A percentile compares a stretch with the other conserved stretches of the same genome.
These are phyloP conservation scores for Flaveria floridana DNA, from an alignment of 140 eudicot genomes.

Conservation along the genomic window DNA sequence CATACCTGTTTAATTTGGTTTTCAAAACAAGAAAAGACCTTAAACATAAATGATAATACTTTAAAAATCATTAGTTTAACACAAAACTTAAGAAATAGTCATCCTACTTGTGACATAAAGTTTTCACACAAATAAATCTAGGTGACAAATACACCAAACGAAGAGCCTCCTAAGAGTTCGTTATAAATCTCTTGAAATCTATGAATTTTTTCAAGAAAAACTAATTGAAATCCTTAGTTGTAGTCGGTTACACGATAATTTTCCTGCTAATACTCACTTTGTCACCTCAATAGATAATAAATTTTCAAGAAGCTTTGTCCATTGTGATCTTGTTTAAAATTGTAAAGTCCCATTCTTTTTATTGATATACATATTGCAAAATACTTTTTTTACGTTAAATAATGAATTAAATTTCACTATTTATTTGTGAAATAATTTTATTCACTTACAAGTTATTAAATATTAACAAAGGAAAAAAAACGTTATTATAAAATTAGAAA, in stretches of 20 bases:
- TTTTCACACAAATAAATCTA: not conserved
- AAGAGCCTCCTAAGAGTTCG: not conserved
- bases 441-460: no score
- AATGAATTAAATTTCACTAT: not conserved
- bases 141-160: not conserved
- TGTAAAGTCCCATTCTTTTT: not conserved
- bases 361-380: not conserved
- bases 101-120: not conserved
- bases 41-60: not conserved
- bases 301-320: not conserved
- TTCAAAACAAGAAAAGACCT: not conserved
- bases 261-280: not conserved
- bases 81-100: not conserved
- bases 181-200: no score
- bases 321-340: not conserved
- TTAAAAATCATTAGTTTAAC: no score
- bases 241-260: no score
- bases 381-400: not conserved
- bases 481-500: no score
- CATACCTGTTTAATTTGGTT: not conserved
- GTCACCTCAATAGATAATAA: not conserved
- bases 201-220: no score
- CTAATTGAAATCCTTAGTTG: no score
- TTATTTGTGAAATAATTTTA: not conserved
- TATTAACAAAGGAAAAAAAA: no score